Evolutionary conservation across 345 rosid species (phyloP).

Genomic region (Reutealis trisperma): DNA sequence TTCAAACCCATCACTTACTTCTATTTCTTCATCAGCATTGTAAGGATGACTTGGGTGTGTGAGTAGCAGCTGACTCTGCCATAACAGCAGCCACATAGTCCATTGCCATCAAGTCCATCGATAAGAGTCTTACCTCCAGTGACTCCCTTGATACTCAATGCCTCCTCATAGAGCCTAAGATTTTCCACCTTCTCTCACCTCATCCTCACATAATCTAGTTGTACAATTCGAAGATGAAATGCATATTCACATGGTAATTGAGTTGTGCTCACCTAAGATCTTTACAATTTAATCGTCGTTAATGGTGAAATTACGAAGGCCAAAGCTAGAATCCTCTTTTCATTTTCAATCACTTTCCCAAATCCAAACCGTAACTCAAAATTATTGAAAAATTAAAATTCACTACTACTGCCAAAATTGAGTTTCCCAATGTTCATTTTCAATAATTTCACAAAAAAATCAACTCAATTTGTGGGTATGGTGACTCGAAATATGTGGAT

Average conservation of each 20-base stretch:
- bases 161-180: slow-evolving; percentile 67
- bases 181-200: slow-evolving; percentile 61
- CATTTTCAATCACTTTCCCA: no score
- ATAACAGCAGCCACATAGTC: no score
- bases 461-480: not conserved
- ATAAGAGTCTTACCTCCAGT: slow-evolving; percentile 53
- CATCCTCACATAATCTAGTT: slow-evolving; percentile 63
- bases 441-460: not conserved
- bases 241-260: slow-evolving; percentile 53
- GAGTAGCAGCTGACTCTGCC: no score
- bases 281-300: slow-evolving; percentile 47
- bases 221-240: slow-evolving; percentile 57
- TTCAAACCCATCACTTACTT: no score
- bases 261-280: slow-evolving; percentile 59
- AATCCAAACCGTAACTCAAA: no score
- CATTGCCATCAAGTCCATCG: slow-evolving; percentile 70
- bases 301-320: slow-evolving; percentile 41
- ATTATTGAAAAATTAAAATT: no score
- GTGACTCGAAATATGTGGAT: slow-evolving; percentile 11
- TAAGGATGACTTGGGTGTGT: no score
- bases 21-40: no score
- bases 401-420: no score
- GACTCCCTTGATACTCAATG: slow-evolving; percentile 71
- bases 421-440: not conserved
- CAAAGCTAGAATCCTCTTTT: slow-evolving; percentile 30